Evolutionary conservation across 176 grass and related monocot genomes (phyloP).

Genomic region (Tuctoria greenei): DNA sequence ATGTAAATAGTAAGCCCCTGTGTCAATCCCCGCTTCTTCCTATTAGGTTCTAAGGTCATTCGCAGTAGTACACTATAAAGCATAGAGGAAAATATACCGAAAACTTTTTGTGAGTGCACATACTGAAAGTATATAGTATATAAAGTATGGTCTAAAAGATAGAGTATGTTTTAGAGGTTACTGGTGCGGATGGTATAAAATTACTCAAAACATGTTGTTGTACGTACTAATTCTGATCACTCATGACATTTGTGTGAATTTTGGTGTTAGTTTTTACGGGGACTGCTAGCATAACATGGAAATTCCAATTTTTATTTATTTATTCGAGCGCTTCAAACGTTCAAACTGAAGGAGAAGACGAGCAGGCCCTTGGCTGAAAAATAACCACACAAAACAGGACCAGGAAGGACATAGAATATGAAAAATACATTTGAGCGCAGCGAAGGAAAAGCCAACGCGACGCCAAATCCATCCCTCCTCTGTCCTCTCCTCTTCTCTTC

Average conservation of each 20-base stretch:
- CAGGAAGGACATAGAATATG: neutral
- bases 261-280: neutral
- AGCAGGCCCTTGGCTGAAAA: conserved; percentile 23
- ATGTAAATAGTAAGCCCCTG: too few relatives aligned
- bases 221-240: neutral
- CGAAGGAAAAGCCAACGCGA: conserved; percentile 47
- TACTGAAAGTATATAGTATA: too few relatives aligned
- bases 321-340: neutral
- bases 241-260: neutral
- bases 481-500: conserved; percentile 29
- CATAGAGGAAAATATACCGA: too few relatives aligned
- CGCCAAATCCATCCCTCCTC: conserved; percentile 49
- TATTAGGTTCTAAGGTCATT: too few relatives aligned
- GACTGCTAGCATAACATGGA: neutral
- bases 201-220: neutral
- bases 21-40: too few relatives aligned
- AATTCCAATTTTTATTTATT: neutral
- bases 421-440: conserved; percentile 12
- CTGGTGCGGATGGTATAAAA: too few relatives aligned
- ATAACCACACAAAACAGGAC: conserved; percentile 26
- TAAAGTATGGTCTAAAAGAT: too few relatives aligned
- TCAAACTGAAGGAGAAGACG: neutral
- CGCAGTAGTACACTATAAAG: too few relatives aligned
- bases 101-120: too few relatives aligned
- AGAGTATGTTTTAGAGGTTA: too few relatives aligned